A percentile compares a stretch with the other conserved stretches of the same genome.
Evolutionary conservation across 2,329 filamentous ascomycete genomes (phyloP).

Genomic region (Neonectria ditissima): DNA sequence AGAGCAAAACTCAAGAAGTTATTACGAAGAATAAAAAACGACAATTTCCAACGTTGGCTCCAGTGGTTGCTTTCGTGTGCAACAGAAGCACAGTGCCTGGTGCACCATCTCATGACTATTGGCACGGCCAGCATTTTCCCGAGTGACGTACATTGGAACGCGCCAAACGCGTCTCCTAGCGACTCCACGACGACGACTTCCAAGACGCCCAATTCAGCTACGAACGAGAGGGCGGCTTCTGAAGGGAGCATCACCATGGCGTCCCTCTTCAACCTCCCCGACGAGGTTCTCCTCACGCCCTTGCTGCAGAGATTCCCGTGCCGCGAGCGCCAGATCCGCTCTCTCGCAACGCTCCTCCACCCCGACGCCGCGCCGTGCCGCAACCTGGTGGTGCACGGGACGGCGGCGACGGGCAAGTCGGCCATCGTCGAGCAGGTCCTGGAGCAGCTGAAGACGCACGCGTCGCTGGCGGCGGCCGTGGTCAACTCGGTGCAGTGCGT

Average conservation of each 20-base stretch:
- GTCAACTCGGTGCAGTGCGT: constrained; percentile 81
- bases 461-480: constrained; percentile 63
- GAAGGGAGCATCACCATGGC: constrained; percentile 44
- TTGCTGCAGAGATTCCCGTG: constrained; percentile 65
- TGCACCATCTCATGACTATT: neutral
- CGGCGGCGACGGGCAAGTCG: constrained; percentile 89
- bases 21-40: neutral
- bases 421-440: constrained; percentile 70
- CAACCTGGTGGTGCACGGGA: constrained; percentile 84
- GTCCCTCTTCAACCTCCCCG: constrained; percentile 63
- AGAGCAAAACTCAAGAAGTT: neutral
- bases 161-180: constrained; percentile 47
- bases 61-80: neutral
- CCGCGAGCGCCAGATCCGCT: constrained; percentile 69
- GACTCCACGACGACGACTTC: constrained; percentile 16
- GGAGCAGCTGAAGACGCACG: constrained; percentile 37
- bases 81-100: neutral
- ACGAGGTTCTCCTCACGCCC: constrained; percentile 61
- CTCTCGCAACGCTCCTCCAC: constrained; percentile 66
- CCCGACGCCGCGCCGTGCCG: constrained; percentile 75
- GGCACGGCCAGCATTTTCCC: constrained; percentile 38
- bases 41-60: neutral
- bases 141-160: constrained; percentile 44
- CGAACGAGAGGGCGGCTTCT: constrained; percentile 1
- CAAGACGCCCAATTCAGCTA: constrained; percentile 26